Evolutionary conservation across 345 rosid species (phyloP), one percentile per base, ranked within the genome.

Genomic region (Corymbia maculata): DNA sequence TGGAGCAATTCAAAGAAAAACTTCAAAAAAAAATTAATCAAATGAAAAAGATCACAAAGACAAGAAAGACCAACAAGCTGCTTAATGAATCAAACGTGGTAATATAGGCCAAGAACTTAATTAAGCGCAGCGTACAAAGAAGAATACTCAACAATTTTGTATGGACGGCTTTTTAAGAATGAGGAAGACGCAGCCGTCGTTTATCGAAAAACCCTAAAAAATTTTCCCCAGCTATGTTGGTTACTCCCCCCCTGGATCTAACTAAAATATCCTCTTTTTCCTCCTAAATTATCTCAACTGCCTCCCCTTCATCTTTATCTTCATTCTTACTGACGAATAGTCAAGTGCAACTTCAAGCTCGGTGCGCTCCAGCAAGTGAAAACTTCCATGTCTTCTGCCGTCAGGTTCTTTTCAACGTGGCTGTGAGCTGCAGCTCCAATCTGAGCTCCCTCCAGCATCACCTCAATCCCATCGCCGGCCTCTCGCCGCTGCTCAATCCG

Each of bases 361-460:
- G 86, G 11, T 14, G 36, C 32, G 47, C 68, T 26, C 13, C 24
- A 24, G n/a, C 36, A 32, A 64, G 75, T 6, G 75, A n/a, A 28
- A 64, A 64, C 75, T 0, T 13, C 75, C 75, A 28, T 64, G 75
- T 86, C 13, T 50, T 55, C 45, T 44, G 22, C 30, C 3, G 22
- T 1, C 26, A n/a, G 85, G 1, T 30, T 82, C 5, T 51, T 87
- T 80, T 10, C 15, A 49, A 80, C 49, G 91, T 92, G 93, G 92
- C 92, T 44, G 55, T 92, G 82, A 89, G 92, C 66, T 90, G 55
- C 50, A 85, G 85, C 84, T 55, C 92, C 45, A 87, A 47, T 50
- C 50, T 30, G 61, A 91, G 87, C 24, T 32, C 87, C 13, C 53
- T 85, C 51, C 88, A 88, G 82, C 66, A 88, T 47, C 86, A 80